phyloP scores from a whole-genome alignment of 495 filamentous ascomycete species.

The Tuber melanosporum region DNA sequence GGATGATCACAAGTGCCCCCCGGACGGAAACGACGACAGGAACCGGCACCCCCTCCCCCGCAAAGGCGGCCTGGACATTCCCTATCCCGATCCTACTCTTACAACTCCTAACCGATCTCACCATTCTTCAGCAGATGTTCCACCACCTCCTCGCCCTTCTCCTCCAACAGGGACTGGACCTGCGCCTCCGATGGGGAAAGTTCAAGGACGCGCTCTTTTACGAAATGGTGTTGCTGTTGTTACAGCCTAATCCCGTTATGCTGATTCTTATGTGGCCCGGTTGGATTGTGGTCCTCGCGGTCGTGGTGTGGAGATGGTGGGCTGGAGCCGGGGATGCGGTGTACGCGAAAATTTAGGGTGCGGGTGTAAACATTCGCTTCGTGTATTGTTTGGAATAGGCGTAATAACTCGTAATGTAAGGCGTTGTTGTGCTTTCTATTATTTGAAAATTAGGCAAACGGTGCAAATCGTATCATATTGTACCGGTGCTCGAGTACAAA shows the following conservation, averaged over 20 bases:
- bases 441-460: neutral
- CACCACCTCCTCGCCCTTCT: neutral
- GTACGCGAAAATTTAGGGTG: conserved; percentile 1
- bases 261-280: conserved; percentile 40
- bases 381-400: neutral
- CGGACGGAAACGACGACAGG: neutral
- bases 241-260: conserved; percentile 35
- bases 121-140: neutral
- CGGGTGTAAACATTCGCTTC: neutral
- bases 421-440: neutral
- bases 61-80: neutral
- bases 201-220: conserved; percentile 38
- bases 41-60: neutral
- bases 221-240: conserved; percentile 34
- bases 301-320: conserved; percentile 17
- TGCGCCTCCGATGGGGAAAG: conserved; percentile 20
- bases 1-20: neutral
- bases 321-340: neutral
- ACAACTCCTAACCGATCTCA: neutral
- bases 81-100: neutral
- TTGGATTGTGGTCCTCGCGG: conserved; percentile 36
- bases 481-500: no score
- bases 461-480: neutral
- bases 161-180: neutral
- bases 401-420: neutral